Percentiles rank a stretch among this genome's conserved stretches.
Evolutionary conservation across 768 basidiomycete genomes (phyloP).

Genomic region (Tulasnella sp.): DNA sequence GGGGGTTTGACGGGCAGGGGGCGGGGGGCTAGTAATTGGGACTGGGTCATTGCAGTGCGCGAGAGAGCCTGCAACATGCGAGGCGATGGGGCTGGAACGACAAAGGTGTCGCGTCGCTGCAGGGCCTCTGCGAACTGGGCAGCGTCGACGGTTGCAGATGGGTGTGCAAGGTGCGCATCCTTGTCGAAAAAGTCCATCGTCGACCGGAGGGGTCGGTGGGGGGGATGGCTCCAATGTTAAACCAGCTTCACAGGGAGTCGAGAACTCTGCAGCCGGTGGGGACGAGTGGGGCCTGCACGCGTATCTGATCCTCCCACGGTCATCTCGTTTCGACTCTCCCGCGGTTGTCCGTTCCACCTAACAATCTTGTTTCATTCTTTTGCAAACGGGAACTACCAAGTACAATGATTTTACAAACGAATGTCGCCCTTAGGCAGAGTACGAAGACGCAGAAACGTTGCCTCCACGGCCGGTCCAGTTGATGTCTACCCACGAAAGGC

Average conservation of each 20-base stretch:
- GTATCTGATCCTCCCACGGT: no score
- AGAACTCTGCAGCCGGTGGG: no score
- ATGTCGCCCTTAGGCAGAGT: conserved; percentile 47
- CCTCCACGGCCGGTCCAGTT: conserved; percentile 99
- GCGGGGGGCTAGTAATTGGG: not conserved
- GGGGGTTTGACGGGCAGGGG: not conserved
- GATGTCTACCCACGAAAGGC: conserved; percentile 44
- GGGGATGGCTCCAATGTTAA: not conserved
- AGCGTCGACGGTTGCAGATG: not conserved
- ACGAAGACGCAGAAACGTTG: conserved; percentile 80
- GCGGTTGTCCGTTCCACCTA: no score
- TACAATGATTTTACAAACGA: not conserved
- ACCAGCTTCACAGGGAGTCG: conserved; percentile 1
- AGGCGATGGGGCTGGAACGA: conserved; percentile 4
- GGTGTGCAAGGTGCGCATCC: not conserved
- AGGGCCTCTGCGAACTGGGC: conserved; percentile 1
- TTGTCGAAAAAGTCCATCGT: conserved; percentile 13
- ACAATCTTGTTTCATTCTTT: not conserved
- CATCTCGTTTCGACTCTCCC: no score
- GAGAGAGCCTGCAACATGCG: conserved; percentile 12
- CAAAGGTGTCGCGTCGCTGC: conserved; percentile 1
- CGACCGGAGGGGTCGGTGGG: not conserved
- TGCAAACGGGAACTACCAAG: not conserved
- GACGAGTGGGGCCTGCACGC: no score
- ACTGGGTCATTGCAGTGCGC: not conserved